Conservation (phyloP, 805 yeast genomes). For the Candida sithepensis region DNA sequence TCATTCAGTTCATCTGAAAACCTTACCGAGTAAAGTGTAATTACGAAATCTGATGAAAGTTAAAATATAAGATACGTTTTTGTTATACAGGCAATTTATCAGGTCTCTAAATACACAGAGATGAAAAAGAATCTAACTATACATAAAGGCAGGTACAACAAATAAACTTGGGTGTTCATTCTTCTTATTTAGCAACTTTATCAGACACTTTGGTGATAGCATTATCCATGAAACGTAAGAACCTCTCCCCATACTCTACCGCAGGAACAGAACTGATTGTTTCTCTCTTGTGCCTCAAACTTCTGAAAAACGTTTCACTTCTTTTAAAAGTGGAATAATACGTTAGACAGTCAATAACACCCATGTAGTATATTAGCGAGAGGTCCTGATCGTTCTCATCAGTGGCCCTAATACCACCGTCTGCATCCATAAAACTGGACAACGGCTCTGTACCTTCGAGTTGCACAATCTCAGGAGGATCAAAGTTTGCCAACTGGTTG, state of each 20-base stretch:
- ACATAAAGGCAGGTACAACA: no score
- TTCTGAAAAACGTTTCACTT: conserved; percentile 83
- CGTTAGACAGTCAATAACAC: conserved; percentile 92
- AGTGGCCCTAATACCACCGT: conserved; percentile 82
- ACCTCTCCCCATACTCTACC: conserved; percentile 82
- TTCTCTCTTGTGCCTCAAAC: conserved; percentile 61
- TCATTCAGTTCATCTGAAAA: neutral
- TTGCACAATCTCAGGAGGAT: conserved; percentile 21
- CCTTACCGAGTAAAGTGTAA: neutral
- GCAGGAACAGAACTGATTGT: conserved; percentile 91
- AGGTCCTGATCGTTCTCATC: conserved; percentile 57
- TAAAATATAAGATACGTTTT: no score
- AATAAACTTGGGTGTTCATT: no score
- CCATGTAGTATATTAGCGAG: conserved; percentile 77
- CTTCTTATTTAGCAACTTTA: neutral
- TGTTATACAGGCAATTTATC: no score
- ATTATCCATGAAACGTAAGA: conserved; percentile 58
- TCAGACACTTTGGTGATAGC: conserved; percentile 1
- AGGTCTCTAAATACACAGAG: neutral
- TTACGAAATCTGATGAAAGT: no score
- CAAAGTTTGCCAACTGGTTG: conserved; percentile 20
- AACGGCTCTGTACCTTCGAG: conserved; percentile 13
- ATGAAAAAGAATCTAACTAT: neutral
- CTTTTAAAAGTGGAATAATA: conserved; percentile 69
- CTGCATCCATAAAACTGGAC: conserved; percentile 29